These are phyloP conservation scores for Liriodendron chinense DNA, from an alignment of 164 flowering plant species.

Conservation along the genomic window DNA sequence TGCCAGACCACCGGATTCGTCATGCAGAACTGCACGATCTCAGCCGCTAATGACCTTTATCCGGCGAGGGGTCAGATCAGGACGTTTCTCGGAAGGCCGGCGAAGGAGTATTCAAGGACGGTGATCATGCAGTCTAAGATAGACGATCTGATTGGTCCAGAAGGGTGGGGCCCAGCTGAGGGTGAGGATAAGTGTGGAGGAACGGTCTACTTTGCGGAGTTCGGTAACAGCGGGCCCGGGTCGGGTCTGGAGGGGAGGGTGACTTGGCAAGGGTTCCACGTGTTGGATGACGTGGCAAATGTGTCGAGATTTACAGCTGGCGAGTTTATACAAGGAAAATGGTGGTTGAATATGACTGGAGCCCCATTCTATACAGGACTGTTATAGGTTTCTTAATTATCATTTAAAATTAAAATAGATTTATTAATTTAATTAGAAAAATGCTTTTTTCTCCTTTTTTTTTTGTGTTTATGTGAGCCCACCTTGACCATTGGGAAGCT, in stretches of 20 bases:
- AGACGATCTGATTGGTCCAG: not conserved
- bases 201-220: not conserved
- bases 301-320: not conserved
- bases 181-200: not conserved
- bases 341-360: constrained; percentile 1
- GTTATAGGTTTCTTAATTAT: not conserved
- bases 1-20: constrained; percentile 15
- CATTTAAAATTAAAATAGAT: too few relatives aligned
- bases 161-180: not conserved
- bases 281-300: not conserved
- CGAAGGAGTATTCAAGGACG: constrained; percentile 1
- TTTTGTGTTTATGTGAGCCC: too few relatives aligned
- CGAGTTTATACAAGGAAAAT: not conserved
- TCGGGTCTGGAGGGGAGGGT: not conserved
- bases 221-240: not conserved
- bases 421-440: too few relatives aligned
- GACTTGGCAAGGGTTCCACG: constrained; percentile 5
- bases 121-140: not conserved
- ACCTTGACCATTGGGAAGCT: too few relatives aligned
- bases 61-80: not conserved
- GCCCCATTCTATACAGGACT: not conserved
- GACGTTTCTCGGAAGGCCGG: not conserved
- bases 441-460: too few relatives aligned
- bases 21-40: constrained; percentile 18
- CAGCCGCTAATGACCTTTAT: not conserved